Conservation (phyloP, 441 rosid genomes). For the Omphalea diandra region DNA sequence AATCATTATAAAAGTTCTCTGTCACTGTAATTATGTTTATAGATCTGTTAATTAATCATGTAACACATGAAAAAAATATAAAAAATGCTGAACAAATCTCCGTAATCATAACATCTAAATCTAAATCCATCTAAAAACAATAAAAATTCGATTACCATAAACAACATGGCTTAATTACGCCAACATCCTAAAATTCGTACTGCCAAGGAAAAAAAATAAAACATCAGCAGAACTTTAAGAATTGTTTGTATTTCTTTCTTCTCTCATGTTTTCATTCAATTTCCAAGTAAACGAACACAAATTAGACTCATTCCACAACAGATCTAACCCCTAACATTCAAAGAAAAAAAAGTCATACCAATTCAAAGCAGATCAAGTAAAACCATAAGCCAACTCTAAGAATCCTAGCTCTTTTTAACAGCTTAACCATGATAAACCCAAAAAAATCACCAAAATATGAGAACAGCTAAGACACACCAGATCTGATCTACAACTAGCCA, state of each 20-base stretch:
- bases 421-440: not conserved
- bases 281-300: constrained; percentile 19
- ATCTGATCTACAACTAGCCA: constrained; percentile 5
- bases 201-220: not conserved
- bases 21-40: not conserved
- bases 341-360: not conserved
- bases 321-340: constrained; percentile 26
- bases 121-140: constrained; percentile 2
- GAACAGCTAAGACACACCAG: not conserved
- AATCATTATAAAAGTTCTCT: not conserved
- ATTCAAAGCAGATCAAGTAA: not conserved
- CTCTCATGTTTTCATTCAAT: constrained; percentile 1
- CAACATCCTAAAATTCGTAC: no score
- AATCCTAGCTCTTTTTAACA: not conserved
- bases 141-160: not conserved
- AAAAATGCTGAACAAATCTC: no score
- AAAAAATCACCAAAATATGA: not conserved
- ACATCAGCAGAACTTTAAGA: not conserved
- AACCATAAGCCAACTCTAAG: not conserved
- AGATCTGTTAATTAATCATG: not conserved
- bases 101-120: not conserved
- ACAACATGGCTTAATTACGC: not conserved
- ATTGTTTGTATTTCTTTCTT: not conserved
- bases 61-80: no score
- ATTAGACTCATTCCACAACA: not conserved